A percentile compares a stretch with the other conserved stretches of the same genome.
phyloP scores from a whole-genome alignment of 208 protist species.

The Balamuthia mandrillaris region DNA sequence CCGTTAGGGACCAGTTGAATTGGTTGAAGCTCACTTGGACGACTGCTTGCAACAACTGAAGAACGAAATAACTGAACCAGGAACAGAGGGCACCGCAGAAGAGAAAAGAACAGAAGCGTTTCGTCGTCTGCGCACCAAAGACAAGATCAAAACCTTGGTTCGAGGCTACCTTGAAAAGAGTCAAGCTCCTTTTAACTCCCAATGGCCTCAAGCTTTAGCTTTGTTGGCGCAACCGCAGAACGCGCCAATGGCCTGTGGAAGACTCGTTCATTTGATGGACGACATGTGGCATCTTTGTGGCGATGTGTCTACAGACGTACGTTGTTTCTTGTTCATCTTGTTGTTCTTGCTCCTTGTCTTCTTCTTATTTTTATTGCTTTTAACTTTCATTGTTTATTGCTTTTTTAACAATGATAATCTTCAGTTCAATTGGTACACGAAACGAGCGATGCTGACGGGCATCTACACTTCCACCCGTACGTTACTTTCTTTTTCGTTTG shows the following conservation, averaged over 20 bases:
- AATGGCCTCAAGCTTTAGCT: background rate
- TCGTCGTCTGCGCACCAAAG: background rate
- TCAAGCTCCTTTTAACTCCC: background rate
- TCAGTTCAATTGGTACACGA: conserved; percentile 13
- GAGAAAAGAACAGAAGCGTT: background rate
- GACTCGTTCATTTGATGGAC: background rate
- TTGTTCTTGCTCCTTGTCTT: background rate
- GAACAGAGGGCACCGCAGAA: conserved; percentile 8
- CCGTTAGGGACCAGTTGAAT: background rate
- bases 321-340: background rate
- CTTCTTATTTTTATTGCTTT: background rate
- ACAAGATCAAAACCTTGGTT: background rate
- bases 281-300: background rate
- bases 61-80: background rate
- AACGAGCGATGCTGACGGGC: conserved; percentile 1
- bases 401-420: too few relatives aligned
- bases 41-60: background rate
- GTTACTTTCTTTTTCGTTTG: too few relatives aligned
- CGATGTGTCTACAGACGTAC: background rate
- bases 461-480: conserved; percentile 1
- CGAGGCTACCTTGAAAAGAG: background rate
- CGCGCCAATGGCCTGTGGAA: background rate
- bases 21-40: background rate
- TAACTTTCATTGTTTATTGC: too few relatives aligned
- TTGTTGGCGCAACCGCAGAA: background rate